Base-by-base conservation (phyloP, 177 flowering plant genomes). In the Tripterygium wilfordii region DNA sequence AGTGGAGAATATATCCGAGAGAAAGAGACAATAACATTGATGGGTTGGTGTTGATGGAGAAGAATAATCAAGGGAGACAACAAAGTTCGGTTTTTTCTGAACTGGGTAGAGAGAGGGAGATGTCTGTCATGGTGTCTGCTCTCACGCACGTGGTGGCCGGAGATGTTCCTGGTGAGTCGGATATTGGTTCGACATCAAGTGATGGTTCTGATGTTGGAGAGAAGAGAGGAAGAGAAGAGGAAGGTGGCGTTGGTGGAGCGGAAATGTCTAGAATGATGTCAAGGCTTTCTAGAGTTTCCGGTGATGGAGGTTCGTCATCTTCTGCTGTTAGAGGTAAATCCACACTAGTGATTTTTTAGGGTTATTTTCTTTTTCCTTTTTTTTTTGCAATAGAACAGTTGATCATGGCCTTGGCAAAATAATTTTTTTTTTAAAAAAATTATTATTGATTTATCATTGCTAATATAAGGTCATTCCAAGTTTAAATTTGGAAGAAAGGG, bases 51-150 rank as follows among this genome's bases (percentile, higher is more conserved):
- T 13, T 52, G 8, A 65, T 67, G 49, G 78, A 69, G 81, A 78
- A 71, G 78, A 53, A 57, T n/a, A n/a, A n/a, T n/a, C 37, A 12
- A 20, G 18, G 12, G 53, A 27, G 56, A 43, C 33, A 9, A 37
- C 27, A 45, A 25, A 39, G 51, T 8, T 8, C 43, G 31, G 44
- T 64, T 56, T 49, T 70, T 16, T 33, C 61, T 1, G 67, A 65
- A 35, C 48, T 63, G 26, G 35, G 38, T 21, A 63, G 77, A 14
- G 54, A 67, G 49, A 49, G 63, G 44, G 96, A 87, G 66, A 87
- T 82, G 92, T 62, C 68, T 4, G 80, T 67, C 1, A 87, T 87
- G 87, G 96, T 87, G 2, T 67, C 85, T 1, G 92, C 96, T 37
- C 49, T 84, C 37, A 71, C 82, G 0, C 80, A 70, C 17, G 92